Conservation (phyloP, 768 basidiomycete species). For the Vararia minispora region DNA sequence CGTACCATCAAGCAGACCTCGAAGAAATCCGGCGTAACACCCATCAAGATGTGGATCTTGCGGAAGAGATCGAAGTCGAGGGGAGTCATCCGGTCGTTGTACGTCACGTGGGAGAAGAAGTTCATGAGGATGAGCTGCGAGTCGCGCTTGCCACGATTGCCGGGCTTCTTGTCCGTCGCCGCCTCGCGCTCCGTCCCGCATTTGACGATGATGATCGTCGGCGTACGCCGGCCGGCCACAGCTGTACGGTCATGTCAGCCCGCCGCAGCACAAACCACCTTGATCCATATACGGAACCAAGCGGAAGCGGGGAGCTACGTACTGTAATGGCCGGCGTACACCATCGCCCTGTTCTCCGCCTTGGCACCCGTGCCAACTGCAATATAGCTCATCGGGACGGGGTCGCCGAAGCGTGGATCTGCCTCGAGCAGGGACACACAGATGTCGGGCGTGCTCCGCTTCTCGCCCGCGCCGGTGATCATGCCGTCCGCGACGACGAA, state of each 20-base stretch:
- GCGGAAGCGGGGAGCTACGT: slow-evolving; percentile 23
- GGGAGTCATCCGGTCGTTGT: slow-evolving; percentile 97
- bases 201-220: slow-evolving; percentile 90
- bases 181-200: slow-evolving; percentile 89
- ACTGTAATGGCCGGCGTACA: slow-evolving; percentile 99
- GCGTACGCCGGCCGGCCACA: slow-evolving; percentile 82
- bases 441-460: slow-evolving; percentile 90
- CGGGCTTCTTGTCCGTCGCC: slow-evolving; percentile 79
- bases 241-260: slow-evolving; percentile 30
- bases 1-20: slow-evolving; percentile 95
- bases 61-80: slow-evolving; percentile 97
- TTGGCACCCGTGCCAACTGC: slow-evolving; percentile 89
- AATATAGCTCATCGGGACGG: slow-evolving; percentile 85
- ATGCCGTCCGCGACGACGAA: slow-evolving; percentile 97
- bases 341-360: slow-evolving; percentile 89
- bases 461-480: slow-evolving; percentile 97
- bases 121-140: slow-evolving; percentile 99
- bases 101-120: slow-evolving; percentile 97
- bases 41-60: slow-evolving; percentile 92
- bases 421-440: slow-evolving; percentile 87
- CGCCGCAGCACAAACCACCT: slow-evolving; percentile 2
- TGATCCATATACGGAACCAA: neutral
- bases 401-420: slow-evolving; percentile 93
- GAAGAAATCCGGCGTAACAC: slow-evolving; percentile 98
- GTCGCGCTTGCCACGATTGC: slow-evolving; percentile 97